A percentile compares a stretch with the other conserved stretches of the same genome.
Evolutionary conservation across 148 eudicot genomes (phyloP).

Genomic region (Gaultheria prostrata): DNA sequence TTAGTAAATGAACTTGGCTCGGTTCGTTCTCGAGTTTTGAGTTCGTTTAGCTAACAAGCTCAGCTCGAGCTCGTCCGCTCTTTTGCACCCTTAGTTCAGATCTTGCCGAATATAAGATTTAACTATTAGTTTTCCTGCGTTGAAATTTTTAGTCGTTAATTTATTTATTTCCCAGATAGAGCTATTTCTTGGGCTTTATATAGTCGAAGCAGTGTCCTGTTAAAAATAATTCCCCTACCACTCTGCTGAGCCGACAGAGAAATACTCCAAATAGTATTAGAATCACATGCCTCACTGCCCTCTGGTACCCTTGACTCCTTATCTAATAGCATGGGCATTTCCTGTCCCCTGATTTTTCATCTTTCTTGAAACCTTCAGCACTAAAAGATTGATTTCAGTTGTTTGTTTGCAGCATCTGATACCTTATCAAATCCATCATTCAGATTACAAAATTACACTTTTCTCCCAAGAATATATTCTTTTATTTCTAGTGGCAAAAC

Average conservation of each 20-base stretch:
- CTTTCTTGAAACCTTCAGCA: neutral
- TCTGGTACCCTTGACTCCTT: neutral
- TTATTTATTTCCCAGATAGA: neutral
- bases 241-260: too few species aligned
- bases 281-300: neutral
- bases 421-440: neutral
- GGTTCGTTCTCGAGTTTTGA: too few species aligned
- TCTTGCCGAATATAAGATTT: neutral
- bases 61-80: too few species aligned
- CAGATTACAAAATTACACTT: conserved; percentile 3
- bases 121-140: neutral
- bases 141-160: neutral
- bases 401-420: conserved; percentile 12
- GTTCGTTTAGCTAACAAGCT: too few species aligned
- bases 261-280: neutral
- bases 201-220: neutral
- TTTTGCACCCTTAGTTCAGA: neutral
- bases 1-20: too few species aligned
- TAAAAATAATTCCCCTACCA: too few species aligned
- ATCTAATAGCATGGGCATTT: neutral
- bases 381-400: neutral
- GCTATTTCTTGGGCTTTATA: neutral
- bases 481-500: neutral
- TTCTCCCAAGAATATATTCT: conserved; percentile 10
- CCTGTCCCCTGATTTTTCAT: neutral